Evolutionary conservation across 768 basidiomycete genomes (phyloP), one percentile per base, ranked within the genome.

Genomic region (Kwoniella newhampshirensis): DNA sequence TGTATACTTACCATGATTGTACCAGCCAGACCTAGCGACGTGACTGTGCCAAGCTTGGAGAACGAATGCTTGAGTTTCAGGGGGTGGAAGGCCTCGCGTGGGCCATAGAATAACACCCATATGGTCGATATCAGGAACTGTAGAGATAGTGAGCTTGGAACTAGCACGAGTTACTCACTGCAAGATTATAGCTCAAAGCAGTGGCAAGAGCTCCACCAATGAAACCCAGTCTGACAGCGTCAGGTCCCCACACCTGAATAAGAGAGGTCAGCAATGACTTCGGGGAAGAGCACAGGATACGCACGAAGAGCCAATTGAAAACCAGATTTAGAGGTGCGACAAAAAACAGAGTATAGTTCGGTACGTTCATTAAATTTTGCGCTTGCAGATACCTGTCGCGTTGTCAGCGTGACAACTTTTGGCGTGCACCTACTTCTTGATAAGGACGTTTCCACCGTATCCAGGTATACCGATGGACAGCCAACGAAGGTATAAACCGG

Each of bases 161-260:
- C 21, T 2, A 9, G 52, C 12, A 8, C n/a, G 23, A 4, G n/a
- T 25, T 9, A 68, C 77, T 57, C 36, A 77, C 78, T 40, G 91
- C 86, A n/a, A 94, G 80, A 73, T 93, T 94, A 78, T 92, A 89
- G 13, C 88, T 88, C 40, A 93, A 81, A 0, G 88, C 85, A 1
- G 91, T 91, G 1, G 93, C 88, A 18, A 97, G 80, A 0, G 94
- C 94, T 3, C 92, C 94, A 13, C 94, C 94, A 49, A 88, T 84
- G 77, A 89, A 99, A 0, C 93, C 93, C 2, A 97, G 79, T 13
- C 87, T 81, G 54, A 96, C 78, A 3, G 84, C 79, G 32, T 82
- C 78, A 0, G 91, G 91, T 0, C 91, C 91, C 90, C 89, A 91
- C 0, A 92, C 89, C 64, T 63, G 28, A n/a, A n/a, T 1, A n/a